Conservation (phyloP, 208 protist species). For the Cochliopodium minus region DNA sequence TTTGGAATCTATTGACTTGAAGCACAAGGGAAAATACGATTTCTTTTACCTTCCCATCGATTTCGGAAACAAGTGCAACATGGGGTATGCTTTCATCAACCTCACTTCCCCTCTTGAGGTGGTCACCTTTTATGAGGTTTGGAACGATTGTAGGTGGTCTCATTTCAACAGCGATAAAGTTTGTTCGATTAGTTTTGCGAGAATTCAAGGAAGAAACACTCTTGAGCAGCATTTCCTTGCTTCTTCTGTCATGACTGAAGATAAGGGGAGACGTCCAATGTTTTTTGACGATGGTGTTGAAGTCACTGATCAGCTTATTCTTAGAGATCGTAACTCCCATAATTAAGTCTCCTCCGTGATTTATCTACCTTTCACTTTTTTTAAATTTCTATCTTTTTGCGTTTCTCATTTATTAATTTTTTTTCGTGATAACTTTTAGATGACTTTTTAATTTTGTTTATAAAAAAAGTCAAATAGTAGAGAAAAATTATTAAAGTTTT, state of each 20-base stretch:
- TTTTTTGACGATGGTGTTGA: constrained; percentile 1
- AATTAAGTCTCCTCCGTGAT: no score
- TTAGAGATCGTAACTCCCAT: no score
- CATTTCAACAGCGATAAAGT: constrained; percentile 29
- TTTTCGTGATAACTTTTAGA: no score
- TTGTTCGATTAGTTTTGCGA: constrained; percentile 35
- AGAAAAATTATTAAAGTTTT: no score
- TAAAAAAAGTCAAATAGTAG: no score
- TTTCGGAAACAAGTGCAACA: constrained; percentile 42
- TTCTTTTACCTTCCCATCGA: constrained; percentile 54
- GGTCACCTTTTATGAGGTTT: constrained; percentile 15
- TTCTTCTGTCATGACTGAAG: constrained; percentile 20
- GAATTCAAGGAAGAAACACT: constrained; percentile 34
- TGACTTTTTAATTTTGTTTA: no score
- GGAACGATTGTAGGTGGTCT: constrained; percentile 18
- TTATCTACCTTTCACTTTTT: no score
- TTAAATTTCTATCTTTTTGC: no score
- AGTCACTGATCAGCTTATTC: no score
- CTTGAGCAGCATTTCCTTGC: constrained; percentile 28
- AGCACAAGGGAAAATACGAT: constrained; percentile 31
- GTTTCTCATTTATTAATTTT: no score
- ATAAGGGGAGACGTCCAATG: constrained; percentile 18
- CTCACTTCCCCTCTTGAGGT: constrained; percentile 27
- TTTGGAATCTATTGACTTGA: constrained; percentile 25
- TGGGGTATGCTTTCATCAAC: constrained; percentile 54